Base-by-base conservation (phyloP, 495 filamentous ascomycete genomes). In the Trichoderma gamsii region DNA sequence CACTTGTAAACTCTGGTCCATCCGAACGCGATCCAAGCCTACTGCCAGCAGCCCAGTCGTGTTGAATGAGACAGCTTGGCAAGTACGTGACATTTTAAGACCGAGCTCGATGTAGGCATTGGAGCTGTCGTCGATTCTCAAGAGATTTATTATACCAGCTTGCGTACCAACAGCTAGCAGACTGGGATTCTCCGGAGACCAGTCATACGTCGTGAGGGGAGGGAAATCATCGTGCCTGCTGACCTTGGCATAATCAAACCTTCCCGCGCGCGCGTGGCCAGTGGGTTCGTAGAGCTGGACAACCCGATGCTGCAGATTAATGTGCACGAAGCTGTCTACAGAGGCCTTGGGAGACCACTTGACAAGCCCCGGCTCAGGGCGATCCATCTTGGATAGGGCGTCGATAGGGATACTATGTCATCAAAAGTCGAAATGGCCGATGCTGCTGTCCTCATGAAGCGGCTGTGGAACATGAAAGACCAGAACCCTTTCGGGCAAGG, bases 41-140 rank as follows among this genome's bases (percentile, higher is more conserved):
- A 92, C 90, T 21, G 95, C 95, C 70, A 99, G 80, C 68, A 91
- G 80, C 5, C 91, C 89, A 44, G 86, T 83, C 29, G 85, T 86
- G 74, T 88, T 96, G 77, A 99, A 97, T 4, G 92, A 90, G 23
- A 98, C 88, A 13, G 92, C 90, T 76, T 98, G 97, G 74, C 93
- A 97, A 69, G 90, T 89, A 44, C 95, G 87, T 68, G 93, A 88
- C 69, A 93, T 88, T 73, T 93, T 96, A 67, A 94, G 86, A 11
- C 88, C 87, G 46, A 97, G 92, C 66, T 87, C 89, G 52, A 88
- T 76, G 65, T 82, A 88, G 66, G 82, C 84, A 71, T 86, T 88
- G 25, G 83, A 85, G 71, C 79, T 81, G 65, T 88, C 84, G 71
- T 92, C 86, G 63, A 97, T 84, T 64, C 90, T 86, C 69, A 97